phyloP scores from a whole-genome alignment of 192 early-diverging fungal genomes.

The Oehlia diaphana region DNA sequence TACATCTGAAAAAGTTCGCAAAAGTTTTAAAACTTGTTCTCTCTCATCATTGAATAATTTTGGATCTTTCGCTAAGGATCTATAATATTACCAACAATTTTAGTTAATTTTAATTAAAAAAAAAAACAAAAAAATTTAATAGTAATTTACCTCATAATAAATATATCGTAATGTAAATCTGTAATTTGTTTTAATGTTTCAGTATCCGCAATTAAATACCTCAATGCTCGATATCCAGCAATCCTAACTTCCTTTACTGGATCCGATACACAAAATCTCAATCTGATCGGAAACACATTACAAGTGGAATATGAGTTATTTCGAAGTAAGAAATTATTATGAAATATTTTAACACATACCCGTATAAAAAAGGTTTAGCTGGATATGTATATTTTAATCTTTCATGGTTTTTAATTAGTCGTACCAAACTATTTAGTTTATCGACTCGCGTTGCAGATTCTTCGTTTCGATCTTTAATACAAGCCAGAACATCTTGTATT shows the following conservation, averaged over 20 bases:
- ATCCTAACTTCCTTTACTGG: slow-evolving; percentile 29
- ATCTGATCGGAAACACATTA: not conserved
- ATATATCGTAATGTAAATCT: slow-evolving; percentile 54
- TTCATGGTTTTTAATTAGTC: slow-evolving; percentile 33
- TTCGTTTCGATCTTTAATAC: slow-evolving; percentile 22
- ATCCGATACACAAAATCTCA: slow-evolving; percentile 30
- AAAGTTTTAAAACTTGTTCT: slow-evolving; percentile 75
- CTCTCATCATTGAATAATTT: slow-evolving; percentile 67
- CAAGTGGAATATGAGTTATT: not conserved
- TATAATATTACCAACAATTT: slow-evolving; percentile 1
- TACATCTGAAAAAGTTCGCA: slow-evolving; percentile 68
- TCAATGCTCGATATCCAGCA: slow-evolving; percentile 28
- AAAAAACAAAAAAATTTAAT: not conserved
- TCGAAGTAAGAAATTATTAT: too few species aligned
- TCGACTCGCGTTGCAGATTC: slow-evolving; percentile 14
- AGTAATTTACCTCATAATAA: slow-evolving; percentile 63
- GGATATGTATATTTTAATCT: slow-evolving; percentile 29
- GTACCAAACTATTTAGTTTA: slow-evolving; percentile 20
- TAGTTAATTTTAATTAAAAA: not conserved
- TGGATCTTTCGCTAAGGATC: slow-evolving; percentile 58
- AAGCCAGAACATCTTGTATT: slow-evolving; percentile 27
- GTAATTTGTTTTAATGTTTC: slow-evolving; percentile 16
- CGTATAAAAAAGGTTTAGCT: slow-evolving; percentile 17
- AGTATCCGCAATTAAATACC: slow-evolving; percentile 25
- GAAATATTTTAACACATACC: not conserved